Conservation (phyloP, 306 rosid species). For the Myrica gale region DNA sequence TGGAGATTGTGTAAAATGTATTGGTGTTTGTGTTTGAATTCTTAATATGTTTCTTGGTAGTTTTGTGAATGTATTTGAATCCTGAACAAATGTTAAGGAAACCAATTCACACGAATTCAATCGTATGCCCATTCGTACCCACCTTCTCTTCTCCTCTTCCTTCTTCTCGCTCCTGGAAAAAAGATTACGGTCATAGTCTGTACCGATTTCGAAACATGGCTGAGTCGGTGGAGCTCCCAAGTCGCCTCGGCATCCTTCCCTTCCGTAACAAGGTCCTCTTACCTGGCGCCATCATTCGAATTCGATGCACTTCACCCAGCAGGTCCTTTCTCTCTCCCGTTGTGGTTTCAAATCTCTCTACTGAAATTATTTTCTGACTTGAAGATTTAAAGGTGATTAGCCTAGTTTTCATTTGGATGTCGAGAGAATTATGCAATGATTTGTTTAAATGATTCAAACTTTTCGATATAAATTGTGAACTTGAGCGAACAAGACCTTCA, state of each 20-base stretch:
- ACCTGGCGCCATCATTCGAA: slow-evolving; percentile 94
- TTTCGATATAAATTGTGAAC: neutral
- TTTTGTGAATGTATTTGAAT: too few relatives aligned
- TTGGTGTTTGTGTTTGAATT: too few relatives aligned
- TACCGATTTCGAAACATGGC: slow-evolving; percentile 54
- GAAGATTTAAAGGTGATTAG: neutral
- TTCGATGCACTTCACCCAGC: slow-evolving; percentile 95
- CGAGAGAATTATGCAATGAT: neutral
- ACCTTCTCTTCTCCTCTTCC: neutral
- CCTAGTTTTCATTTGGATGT: neutral
- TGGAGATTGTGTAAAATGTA: too few relatives aligned
- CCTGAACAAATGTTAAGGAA: too few relatives aligned
- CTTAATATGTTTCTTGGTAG: too few relatives aligned
- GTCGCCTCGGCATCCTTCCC: slow-evolving; percentile 94
- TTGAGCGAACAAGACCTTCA: neutral
- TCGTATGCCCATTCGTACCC: neutral
- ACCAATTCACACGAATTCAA: neutral
- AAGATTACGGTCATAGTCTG: neutral
- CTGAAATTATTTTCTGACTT: neutral
- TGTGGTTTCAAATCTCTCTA: neutral
- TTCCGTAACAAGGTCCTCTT: slow-evolving; percentile 94
- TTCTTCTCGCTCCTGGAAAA: neutral
- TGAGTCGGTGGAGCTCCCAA: slow-evolving; percentile 85
- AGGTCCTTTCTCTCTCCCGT: slow-evolving; percentile 43
- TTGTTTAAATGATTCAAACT: neutral